Percentiles rank a stretch among this genome's conserved stretches.
phyloP scores from a whole-genome alignment of 495 filamentous ascomycete species.

The Aspergillus haitiensis region DNA sequence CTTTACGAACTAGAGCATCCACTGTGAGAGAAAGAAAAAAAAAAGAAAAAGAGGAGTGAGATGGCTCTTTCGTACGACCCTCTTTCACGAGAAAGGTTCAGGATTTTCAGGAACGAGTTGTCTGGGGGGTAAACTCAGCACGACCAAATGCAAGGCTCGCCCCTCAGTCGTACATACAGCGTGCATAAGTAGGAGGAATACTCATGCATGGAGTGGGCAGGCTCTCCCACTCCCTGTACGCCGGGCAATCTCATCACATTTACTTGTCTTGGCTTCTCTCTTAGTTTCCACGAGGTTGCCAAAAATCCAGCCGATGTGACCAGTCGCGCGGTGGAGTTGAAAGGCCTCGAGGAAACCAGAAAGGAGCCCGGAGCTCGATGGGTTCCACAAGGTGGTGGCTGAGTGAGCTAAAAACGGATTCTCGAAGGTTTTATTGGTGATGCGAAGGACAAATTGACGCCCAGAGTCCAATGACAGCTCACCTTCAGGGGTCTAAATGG shows the following conservation, averaged over 20 bases:
- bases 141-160: constrained; percentile 22
- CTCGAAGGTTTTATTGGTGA: constrained; percentile 23
- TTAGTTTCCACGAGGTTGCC: constrained; percentile 19
- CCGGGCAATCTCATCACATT: constrained; percentile 19
- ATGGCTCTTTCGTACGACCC: not conserved
- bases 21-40: not conserved
- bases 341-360: constrained; percentile 10
- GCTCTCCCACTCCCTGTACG: constrained; percentile 16
- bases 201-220: constrained; percentile 6
- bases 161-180: constrained; percentile 18
- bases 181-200: constrained; percentile 18
- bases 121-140: constrained; percentile 3
- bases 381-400: constrained; percentile 19
- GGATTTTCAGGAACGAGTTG: constrained; percentile 7
- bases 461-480: constrained; percentile 21
- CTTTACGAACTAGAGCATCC: too few species aligned
- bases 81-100: constrained; percentile 8
- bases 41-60: not conserved
- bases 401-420: constrained; percentile 19
- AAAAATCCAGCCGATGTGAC: constrained; percentile 22
- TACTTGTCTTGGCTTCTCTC: constrained; percentile 2
- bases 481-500: constrained; percentile 14
- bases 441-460: constrained; percentile 13
- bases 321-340: constrained; percentile 25
- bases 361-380: constrained; percentile 15